Evolutionary conservation across 257 asterid species (phyloP).

Genomic region (Rehmannia glutinosa): DNA sequence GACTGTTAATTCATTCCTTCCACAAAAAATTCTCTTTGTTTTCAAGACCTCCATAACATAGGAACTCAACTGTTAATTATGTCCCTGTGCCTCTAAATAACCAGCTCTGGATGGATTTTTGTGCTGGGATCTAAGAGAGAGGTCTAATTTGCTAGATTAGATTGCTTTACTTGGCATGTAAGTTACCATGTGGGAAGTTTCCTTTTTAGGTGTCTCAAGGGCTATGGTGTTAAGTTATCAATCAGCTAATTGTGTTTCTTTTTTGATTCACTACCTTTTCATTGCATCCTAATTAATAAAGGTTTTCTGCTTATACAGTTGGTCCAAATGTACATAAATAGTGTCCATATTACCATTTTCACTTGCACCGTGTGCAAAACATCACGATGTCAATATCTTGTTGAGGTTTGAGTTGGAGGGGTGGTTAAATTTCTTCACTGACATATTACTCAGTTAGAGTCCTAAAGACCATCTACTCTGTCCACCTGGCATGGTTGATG

Average conservation of each 20-base stretch:
- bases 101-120: too few relatives aligned
- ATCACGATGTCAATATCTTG: neutral
- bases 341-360: neutral
- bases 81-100: too few relatives aligned
- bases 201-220: neutral
- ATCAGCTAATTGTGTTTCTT: neutral
- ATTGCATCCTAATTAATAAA: neutral
- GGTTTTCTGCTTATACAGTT: neutral
- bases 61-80: too few relatives aligned
- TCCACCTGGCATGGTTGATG: neutral
- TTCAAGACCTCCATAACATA: neutral
- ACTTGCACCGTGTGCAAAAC: neutral
- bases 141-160: too few relatives aligned
- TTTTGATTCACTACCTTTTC: neutral
- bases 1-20: neutral
- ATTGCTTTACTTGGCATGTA: neutral
- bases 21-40: neutral
- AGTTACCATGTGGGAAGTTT: neutral
- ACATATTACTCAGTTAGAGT: neutral
- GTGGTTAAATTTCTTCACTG: neutral
- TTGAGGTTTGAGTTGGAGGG: neutral
- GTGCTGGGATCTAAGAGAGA: too few relatives aligned
- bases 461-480: neutral
- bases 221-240: too few relatives aligned
- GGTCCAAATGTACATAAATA: neutral